phyloP scores from a whole-genome alignment of 306 rosid genomes.

The Vigna reflexopilosa region DNA sequence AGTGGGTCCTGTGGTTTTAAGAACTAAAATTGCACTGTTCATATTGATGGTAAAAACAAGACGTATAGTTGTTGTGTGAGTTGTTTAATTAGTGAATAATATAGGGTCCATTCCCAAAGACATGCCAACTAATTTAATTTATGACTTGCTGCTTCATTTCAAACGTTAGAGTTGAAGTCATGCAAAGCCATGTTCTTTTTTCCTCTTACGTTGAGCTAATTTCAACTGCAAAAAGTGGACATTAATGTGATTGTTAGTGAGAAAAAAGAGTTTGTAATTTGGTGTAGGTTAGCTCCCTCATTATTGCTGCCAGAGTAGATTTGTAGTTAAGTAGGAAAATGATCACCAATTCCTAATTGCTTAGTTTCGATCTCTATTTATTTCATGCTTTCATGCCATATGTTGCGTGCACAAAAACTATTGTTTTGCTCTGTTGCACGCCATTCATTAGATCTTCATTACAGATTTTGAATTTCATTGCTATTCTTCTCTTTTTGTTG shows the following conservation, averaged over 20 bases:
- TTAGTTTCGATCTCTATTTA: constrained; percentile 22
- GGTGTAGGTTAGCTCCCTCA: constrained; percentile 23
- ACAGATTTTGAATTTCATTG: constrained; percentile 8
- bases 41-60: background rate
- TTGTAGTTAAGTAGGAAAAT: background rate
- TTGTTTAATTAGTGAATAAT: background rate
- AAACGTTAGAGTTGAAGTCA: constrained; percentile 12
- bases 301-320: constrained; percentile 28
- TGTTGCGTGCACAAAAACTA: constrained; percentile 16
- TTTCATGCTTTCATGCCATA: constrained; percentile 17
- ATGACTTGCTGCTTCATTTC: constrained; percentile 14
- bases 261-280: background rate
- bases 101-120: background rate
- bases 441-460: constrained; percentile 21
- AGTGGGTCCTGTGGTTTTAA: no score
- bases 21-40: no score
- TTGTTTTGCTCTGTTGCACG: background rate
- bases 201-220: constrained; percentile 17
- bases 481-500: constrained; percentile 21
- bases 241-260: constrained; percentile 11
- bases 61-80: background rate
- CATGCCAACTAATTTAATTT: constrained; percentile 24
- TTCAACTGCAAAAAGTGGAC: constrained; percentile 14
- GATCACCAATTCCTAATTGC: constrained; percentile 13
- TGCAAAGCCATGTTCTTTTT: background rate